Percentiles rank a stretch among this genome's conserved stretches.
Evolutionary conservation across 306 rosid species (phyloP).

Genomic region (Rosa rugosa): DNA sequence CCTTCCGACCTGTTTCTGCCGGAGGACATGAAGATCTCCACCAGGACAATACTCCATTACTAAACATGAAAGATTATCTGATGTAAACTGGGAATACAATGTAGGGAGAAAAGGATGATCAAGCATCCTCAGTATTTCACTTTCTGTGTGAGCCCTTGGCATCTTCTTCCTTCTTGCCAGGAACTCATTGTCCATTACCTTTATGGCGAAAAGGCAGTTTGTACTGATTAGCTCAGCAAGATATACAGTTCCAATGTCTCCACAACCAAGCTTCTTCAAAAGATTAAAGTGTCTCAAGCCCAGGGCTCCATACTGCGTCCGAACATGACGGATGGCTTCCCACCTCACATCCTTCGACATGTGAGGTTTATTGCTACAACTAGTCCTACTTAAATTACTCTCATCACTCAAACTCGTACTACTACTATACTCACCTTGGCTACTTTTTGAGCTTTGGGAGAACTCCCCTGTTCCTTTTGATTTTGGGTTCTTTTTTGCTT

Average conservation of each 20-base stretch:
- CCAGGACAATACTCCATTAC: conserved; percentile 99
- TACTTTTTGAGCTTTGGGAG: conserved; percentile 93
- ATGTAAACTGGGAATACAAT: conserved; percentile 77
- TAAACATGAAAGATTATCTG: conserved; percentile 92
- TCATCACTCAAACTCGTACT: conserved; percentile 96
- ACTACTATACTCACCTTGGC: conserved; percentile 91
- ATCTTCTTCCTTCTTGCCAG: conserved; percentile 90
- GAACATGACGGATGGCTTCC: conserved; percentile 76
- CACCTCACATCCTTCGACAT: conserved; percentile 97
- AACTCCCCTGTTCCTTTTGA: conserved; percentile 72
- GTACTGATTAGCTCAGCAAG: conserved; percentile 85
- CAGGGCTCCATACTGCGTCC: conserved; percentile 66
- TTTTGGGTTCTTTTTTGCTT: conserved; percentile 51
- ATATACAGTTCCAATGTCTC: conserved; percentile 97
- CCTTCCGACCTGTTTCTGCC: conserved; percentile 86
- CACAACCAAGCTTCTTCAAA: conserved; percentile 95
- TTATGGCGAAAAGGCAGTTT: conserved; percentile 83
- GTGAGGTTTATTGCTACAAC: conserved; percentile 93
- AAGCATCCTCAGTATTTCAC: conserved; percentile 88
- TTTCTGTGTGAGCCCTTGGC: conserved; percentile 96
- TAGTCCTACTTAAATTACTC: conserved; percentile 76
- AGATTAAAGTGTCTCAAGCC: conserved; percentile 84
- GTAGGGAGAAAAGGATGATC: conserved; percentile 99
- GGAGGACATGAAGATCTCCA: conserved; percentile 96
- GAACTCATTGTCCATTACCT: conserved; percentile 97